A percentile compares a stretch with the other conserved stretches of the same genome.
phyloP scores from a whole-genome alignment of 1,284 basidiomycete species.

The Moniliella sp. region DNA sequence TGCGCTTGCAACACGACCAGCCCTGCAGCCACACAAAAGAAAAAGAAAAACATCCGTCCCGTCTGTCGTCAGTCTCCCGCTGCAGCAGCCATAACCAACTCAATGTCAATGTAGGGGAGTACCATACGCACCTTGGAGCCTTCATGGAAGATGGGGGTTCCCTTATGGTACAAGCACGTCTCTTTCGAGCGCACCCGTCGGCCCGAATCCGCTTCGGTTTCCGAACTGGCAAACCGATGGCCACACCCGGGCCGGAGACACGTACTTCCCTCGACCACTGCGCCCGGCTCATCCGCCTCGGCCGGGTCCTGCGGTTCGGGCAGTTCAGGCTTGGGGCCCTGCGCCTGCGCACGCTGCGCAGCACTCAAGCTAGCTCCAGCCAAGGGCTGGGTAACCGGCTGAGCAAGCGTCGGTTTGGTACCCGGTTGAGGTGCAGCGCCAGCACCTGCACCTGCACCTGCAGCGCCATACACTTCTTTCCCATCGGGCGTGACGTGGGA shows the following conservation, averaged over 20 bases:
- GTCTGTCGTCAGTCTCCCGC: too few species aligned
- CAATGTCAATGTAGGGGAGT: background rate
- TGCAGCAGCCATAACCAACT: background rate
- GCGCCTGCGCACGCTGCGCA: background rate
- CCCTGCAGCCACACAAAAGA: conserved; percentile 3
- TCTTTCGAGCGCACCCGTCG: conserved; percentile 9
- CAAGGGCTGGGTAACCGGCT: background rate
- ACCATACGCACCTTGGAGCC: conserved; percentile 13
- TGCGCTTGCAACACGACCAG: conserved; percentile 28
- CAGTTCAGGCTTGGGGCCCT: background rate
- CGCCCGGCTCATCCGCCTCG: conserved; percentile 6
- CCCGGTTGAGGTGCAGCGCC: too few species aligned
- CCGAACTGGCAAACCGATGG: conserved; percentile 5
- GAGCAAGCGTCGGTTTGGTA: background rate
- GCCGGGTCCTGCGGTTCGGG: conserved; percentile 3
- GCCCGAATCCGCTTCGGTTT: too few species aligned
- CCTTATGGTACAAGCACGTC: conserved; percentile 20
- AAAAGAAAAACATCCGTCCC: background rate
- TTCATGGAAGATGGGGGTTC: conserved; percentile 30
- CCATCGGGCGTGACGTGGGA: background rate
- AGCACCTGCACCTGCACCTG: background rate
- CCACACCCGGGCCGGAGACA: conserved; percentile 18
- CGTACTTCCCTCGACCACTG: conserved; percentile 6
- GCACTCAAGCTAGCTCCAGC: background rate
- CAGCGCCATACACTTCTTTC: background rate